Evolutionary conservation across 257 asterid species (phyloP).

Genomic region (Fraxinus pennsylvanica): DNA sequence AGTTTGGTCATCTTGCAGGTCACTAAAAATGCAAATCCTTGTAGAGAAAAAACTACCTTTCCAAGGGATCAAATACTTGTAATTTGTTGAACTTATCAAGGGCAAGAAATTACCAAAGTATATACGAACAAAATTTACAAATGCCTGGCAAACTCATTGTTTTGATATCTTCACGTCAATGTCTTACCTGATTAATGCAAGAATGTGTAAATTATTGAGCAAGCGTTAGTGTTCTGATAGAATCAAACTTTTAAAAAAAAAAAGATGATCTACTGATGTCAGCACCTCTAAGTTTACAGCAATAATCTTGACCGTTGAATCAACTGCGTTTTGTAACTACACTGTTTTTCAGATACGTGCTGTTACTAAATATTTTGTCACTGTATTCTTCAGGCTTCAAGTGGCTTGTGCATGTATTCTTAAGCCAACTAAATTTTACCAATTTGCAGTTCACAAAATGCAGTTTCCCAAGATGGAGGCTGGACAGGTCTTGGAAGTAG

Average conservation of each 20-base stretch:
- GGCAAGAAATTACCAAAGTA: neutral
- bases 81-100: neutral
- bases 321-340: neutral
- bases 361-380: no score
- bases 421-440: slow-evolving; percentile 12
- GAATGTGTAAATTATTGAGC: neutral
- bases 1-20: no score
- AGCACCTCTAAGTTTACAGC: neutral
- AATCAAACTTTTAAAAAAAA: neutral
- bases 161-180: neutral
- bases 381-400: neutral
- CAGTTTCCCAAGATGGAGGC: slow-evolving; percentile 49
- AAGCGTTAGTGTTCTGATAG: neutral
- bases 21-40: no score
- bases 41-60: neutral
- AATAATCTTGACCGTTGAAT: neutral
- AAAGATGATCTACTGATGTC: neutral
- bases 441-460: slow-evolving; percentile 62
- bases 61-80: neutral
- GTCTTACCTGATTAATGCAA: neutral
- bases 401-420: neutral
- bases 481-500: slow-evolving; percentile 51
- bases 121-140: neutral
- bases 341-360: neutral
- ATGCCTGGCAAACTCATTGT: neutral